Conservation (phyloP, 768 basidiomycete species). For the Dacryopinax spathularia region DNA sequence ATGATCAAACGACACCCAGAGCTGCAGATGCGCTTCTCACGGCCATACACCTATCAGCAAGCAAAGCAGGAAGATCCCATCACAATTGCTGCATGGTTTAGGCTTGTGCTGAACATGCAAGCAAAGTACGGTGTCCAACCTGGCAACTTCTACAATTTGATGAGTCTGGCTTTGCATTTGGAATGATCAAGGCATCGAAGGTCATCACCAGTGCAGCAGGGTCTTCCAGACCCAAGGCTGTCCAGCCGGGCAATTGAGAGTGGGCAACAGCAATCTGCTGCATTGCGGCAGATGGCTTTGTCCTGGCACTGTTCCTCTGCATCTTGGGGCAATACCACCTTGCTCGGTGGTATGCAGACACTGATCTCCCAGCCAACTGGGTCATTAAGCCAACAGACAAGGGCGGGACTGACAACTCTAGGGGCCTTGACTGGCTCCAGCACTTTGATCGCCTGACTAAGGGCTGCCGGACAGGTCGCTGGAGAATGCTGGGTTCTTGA, state of each 20-base stretch:
- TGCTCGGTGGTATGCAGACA: background rate
- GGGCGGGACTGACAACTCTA: background rate
- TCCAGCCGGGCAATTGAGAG: background rate
- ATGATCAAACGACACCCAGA: background rate
- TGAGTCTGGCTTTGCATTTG: background rate
- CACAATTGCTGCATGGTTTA: background rate
- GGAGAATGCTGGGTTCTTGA: background rate
- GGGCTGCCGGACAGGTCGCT: background rate
- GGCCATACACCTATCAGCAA: background rate
- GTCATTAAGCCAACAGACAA: background rate
- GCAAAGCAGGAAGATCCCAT: background rate
- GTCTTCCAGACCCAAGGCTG: background rate
- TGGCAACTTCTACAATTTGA: background rate
- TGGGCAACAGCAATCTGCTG: background rate
- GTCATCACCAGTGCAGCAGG: background rate
- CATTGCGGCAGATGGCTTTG: background rate
- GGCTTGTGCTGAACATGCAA: background rate
- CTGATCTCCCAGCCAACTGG: background rate
- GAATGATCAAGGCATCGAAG: background rate
- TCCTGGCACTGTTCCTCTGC: background rate
- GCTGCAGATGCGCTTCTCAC: background rate
- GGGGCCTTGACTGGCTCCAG: background rate
- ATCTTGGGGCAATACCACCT: background rate
- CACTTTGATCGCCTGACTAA: background rate
- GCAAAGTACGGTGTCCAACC: background rate